These are phyloP conservation scores for Aspergillus ruber DNA, from an alignment of 2,329 filamentous ascomycete species.

Conservation along the genomic window DNA sequence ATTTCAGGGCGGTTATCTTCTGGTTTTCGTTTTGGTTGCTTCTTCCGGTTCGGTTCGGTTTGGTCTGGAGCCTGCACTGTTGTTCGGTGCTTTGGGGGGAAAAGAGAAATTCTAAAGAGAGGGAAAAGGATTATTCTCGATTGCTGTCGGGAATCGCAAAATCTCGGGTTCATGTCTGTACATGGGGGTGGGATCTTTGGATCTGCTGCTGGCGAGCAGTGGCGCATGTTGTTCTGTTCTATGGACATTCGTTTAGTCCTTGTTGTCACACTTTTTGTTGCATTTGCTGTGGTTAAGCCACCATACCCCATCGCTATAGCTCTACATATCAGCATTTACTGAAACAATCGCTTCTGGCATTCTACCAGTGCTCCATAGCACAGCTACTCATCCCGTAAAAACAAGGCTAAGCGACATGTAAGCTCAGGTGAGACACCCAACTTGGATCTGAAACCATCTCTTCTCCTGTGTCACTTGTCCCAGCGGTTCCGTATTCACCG, in stretches of 20 bases:
- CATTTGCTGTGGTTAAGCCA: neutral
- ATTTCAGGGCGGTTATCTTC: slow-evolving; percentile 16
- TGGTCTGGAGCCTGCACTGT: too few species aligned
- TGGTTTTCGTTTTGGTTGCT: slow-evolving; percentile 4
- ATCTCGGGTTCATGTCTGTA: neutral
- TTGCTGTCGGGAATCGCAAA: neutral
- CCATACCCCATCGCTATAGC: neutral
- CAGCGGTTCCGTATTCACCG: too few species aligned
- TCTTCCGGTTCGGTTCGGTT: neutral
- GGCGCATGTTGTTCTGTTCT: neutral
- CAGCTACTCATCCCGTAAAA: too few species aligned
- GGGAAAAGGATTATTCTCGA: neutral
- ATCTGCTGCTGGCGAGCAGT: slow-evolving; percentile 4
- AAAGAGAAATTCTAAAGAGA: too few species aligned
- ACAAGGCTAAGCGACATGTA: too few species aligned
- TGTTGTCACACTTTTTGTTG: neutral
- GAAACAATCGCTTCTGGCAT: too few species aligned
- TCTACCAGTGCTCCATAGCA: too few species aligned
- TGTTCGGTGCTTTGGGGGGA: too few species aligned
- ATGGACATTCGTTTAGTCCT: neutral
- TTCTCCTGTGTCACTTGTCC: too few species aligned
- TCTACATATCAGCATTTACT: too few species aligned
- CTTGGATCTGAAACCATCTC: too few species aligned
- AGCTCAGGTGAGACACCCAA: too few species aligned
- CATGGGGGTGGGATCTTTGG: neutral